Conservation (phyloP, 2,329 filamentous ascomycete genomes). For the Hypoxylon rubiginosum region DNA sequence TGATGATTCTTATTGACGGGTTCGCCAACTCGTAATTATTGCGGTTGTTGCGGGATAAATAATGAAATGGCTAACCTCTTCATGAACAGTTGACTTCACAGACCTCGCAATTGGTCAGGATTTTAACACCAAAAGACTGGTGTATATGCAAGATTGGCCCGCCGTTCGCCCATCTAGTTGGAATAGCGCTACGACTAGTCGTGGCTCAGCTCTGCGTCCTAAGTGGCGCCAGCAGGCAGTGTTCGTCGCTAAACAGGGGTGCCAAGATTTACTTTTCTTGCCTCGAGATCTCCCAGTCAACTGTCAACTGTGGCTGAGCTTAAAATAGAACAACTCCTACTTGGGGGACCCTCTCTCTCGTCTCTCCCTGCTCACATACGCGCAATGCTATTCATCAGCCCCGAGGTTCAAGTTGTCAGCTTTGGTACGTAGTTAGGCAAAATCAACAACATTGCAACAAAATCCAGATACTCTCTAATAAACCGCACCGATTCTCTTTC, state of each 20-base stretch:
- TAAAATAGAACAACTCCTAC: constrained; percentile 31
- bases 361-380: constrained; percentile 27
- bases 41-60: constrained; percentile 29
- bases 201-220: constrained; percentile 28
- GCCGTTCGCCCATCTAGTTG: neutral
- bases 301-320: constrained; percentile 37
- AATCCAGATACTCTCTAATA: constrained; percentile 21
- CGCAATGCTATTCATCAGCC: constrained; percentile 37
- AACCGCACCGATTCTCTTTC: constrained; percentile 4
- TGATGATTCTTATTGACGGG: neutral
- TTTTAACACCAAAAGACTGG: constrained; percentile 9
- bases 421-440: constrained; percentile 30
- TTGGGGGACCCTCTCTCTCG: constrained; percentile 12
- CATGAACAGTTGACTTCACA: neutral
- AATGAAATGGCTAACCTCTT: constrained; percentile 11
- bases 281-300: constrained; percentile 5
- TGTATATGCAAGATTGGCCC: constrained; percentile 4
- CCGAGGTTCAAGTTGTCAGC: constrained; percentile 23
- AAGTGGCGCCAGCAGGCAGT: constrained; percentile 33
- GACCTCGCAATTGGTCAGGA: constrained; percentile 16
- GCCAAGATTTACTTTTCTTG: constrained; percentile 3
- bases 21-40: constrained; percentile 1
- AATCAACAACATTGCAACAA: constrained; percentile 14
- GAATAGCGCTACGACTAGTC: neutral
- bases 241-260: constrained; percentile 15